Base-by-base conservation (phyloP, 495 filamentous ascomycete species). In the Immersiella caudata region DNA sequence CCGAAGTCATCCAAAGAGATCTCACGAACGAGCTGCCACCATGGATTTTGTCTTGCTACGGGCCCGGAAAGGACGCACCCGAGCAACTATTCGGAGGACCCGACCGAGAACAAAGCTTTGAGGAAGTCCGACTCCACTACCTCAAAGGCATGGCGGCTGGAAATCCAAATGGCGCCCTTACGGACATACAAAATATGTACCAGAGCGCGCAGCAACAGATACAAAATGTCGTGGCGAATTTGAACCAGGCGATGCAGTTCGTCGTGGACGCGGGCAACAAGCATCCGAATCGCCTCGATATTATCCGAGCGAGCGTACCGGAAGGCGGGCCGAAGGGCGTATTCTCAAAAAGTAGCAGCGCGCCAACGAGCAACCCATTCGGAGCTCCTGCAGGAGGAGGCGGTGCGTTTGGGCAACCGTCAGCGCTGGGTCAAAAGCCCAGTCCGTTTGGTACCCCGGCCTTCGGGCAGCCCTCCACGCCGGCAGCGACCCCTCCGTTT, bases 31-130 rank as follows among this genome's bases (percentile, higher is more conserved):
- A 93, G 62, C 85, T 84, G 21, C 93, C 93, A 46, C 73, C 82
- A 81, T 97, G 92, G 91, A 84, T 93, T 14, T 84, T 96, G n/a
- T 96, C 93, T 0, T 84, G 87, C 46, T 97, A 94, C 76, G 90
- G 86, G 6, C 92, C 93, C 0, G 88, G 86, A 5, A 82, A 79
- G 68, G 84, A 92, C 62, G 88, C 88, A 1, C 93, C 93, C 1
- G 84, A 85, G 14, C 91, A 93, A 74, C 81, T 97, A 1, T 93
- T 96, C 71, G 93, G 91, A 21, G 92, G 92, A 6, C 82, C 83
- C 52, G 81, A 84, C n/a, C 82, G 91, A 22, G 93, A 97, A 76
- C 88, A 92, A 70, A 94, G 92, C 71, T 88, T 89, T 40, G 93
- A 97, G 76, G 93, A 97, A 73, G 81, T 93, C 59, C 85, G 92